A percentile compares a stretch with the other conserved stretches of the same genome.
These are phyloP conservation scores for Wickerhamomyces chambardii DNA, from an alignment of 805 yeast species.

Conservation along the genomic window DNA sequence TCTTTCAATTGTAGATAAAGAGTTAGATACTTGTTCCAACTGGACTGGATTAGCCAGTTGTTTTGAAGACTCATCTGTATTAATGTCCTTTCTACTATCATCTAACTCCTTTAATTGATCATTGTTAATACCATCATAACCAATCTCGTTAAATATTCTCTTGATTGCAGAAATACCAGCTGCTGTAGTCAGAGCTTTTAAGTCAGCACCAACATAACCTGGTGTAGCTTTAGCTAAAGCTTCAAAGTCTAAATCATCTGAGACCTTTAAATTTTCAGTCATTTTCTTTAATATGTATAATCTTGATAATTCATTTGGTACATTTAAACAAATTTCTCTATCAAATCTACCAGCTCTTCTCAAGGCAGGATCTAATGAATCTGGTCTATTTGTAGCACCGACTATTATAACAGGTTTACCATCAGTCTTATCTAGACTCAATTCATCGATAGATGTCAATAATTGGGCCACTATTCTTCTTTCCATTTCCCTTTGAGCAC, in stretches of 20 bases:
- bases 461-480: slow-evolving; percentile 93
- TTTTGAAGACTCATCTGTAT: too few species aligned
- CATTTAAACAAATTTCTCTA: slow-evolving; percentile 86
- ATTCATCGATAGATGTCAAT: slow-evolving; percentile 89
- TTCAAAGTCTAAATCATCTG: slow-evolving; percentile 60
- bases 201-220: slow-evolving; percentile 96
- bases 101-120: too few species aligned
- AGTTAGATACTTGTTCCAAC: slow-evolving; percentile 22
- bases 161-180: slow-evolving; percentile 94
- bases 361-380: slow-evolving; percentile 87
- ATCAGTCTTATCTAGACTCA: slow-evolving; percentile 77
- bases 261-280: slow-evolving; percentile 57
- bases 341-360: slow-evolving; percentile 97
- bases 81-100: too few species aligned
- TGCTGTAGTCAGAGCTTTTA: slow-evolving; percentile 87
- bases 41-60: not conserved
- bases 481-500: slow-evolving; percentile 98
- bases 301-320: slow-evolving; percentile 86
- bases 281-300: slow-evolving; percentile 67
- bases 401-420: slow-evolving; percentile 91
- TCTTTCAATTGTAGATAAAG: slow-evolving; percentile 58
- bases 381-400: slow-evolving; percentile 97
- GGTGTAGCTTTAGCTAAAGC: slow-evolving; percentile 88
- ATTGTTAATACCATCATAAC: slow-evolving; percentile 19
- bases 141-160: slow-evolving; percentile 63